Evolutionary conservation across 192 early-diverging fungal species (phyloP).

Genomic region (Backusella liffmaniae): DNA sequence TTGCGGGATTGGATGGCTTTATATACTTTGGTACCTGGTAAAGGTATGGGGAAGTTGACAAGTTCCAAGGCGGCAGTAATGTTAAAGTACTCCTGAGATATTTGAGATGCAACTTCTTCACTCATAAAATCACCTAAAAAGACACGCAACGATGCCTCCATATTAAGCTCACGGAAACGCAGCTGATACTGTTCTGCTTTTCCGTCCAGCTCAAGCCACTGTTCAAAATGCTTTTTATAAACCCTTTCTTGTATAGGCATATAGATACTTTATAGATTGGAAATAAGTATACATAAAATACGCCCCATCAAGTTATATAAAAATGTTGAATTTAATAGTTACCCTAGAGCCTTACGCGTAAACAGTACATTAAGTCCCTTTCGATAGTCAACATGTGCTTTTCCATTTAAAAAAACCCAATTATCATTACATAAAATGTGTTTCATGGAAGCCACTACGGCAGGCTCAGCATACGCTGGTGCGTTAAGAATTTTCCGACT

Average conservation of each 20-base stretch:
- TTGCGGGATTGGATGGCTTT: conserved; percentile 42
- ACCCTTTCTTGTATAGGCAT: conserved; percentile 38
- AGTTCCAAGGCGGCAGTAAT: conserved; percentile 46
- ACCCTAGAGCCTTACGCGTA: conserved; percentile 39
- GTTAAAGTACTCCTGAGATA: conserved; percentile 42
- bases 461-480: conserved; percentile 33
- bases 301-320: not conserved
- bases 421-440: conserved; percentile 40
- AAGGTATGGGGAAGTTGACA: conserved; percentile 43
- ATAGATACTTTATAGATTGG: conserved; percentile 29
- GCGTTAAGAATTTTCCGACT: conserved; percentile 44
- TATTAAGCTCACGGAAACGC: conserved; percentile 44
- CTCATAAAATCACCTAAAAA: conserved; percentile 40
- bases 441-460: conserved; percentile 39
- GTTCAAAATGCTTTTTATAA: conserved; percentile 39
- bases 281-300: not conserved
- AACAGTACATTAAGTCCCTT: conserved; percentile 41
- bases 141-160: conserved; percentile 42
- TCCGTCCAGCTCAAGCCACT: conserved; percentile 35
- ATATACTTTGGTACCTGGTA: conserved; percentile 47
- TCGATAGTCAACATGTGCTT: conserved; percentile 38
- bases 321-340: not conserved
- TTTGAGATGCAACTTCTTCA: conserved; percentile 30
- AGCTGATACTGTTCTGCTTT: conserved; percentile 32
- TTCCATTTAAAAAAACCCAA: conserved; percentile 41